Percentiles rank a stretch among this genome's conserved stretches.
Evolutionary conservation across 768 basidiomycete genomes (phyloP).

Genomic region (Rhizopogon sp.): DNA sequence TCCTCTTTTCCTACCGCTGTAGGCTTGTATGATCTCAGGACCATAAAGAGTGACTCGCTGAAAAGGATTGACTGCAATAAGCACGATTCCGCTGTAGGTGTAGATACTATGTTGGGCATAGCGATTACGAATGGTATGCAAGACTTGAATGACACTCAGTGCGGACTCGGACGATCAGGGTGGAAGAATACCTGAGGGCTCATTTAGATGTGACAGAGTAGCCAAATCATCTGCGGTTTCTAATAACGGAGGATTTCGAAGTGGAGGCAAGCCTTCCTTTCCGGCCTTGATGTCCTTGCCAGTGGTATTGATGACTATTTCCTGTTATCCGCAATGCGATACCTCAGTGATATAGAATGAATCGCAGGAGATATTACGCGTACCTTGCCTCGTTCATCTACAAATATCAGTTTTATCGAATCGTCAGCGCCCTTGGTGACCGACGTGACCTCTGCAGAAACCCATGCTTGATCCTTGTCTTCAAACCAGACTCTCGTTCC

Average conservation of each 20-base stretch:
- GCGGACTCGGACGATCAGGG: neutral
- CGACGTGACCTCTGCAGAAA: conserved; percentile 77
- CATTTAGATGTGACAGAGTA: conserved; percentile 95
- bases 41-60: conserved; percentile 96
- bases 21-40: conserved; percentile 95
- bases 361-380: conserved; percentile 10
- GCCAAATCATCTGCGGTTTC: conserved; percentile 98
- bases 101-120: conserved; percentile 98
- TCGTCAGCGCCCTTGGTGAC: conserved; percentile 65
- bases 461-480: conserved; percentile 93
- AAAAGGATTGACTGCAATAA: conserved; percentile 99
- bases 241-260: conserved; percentile 93
- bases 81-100: conserved; percentile 97
- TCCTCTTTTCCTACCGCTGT: conserved; percentile 85
- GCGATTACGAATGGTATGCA: conserved; percentile 95
- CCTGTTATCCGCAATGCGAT: conserved; percentile 37
- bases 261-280: conserved; percentile 78
- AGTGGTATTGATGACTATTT: conserved; percentile 74
- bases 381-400: conserved; percentile 93
- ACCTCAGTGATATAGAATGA: conserved; percentile 3
- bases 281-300: conserved; percentile 76
- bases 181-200: conserved; percentile 75
- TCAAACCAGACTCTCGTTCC: conserved; percentile 90
- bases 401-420: conserved; percentile 75
- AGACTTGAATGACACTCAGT: conserved; percentile 44